Base-by-base conservation (phyloP, 257 asterid species). In the Przewalskia tangutica region DNA sequence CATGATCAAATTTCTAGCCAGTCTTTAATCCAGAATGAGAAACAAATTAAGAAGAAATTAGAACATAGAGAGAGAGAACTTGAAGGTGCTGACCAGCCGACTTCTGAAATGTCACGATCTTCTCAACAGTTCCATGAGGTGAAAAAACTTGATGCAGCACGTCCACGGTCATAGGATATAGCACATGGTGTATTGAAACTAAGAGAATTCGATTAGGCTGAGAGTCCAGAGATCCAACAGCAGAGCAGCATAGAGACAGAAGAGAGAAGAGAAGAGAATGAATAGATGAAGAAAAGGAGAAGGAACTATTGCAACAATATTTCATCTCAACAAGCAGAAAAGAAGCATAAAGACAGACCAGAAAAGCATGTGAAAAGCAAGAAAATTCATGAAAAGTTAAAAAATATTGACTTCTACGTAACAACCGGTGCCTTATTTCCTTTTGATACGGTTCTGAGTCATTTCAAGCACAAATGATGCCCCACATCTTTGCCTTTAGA, bases 101-200 rank as follows among this genome's bases (percentile, higher is more conserved):
- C 94, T 96, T 94, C 97, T 96, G 99, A 94, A 94, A 96, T 16
- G 98, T 96, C 93, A 96, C 99, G 90, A 96, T 92, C 98, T 96
- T 96, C 97, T 96, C 99, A 82, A 96, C 97, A 84, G 86, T 87
- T 89, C 99, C 99, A 88, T 96, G 97, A 82, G 98, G 99, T 86
- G 97, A 94, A 90, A 96, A 94, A 67, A 96, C 99, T 93, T 96
- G 99, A 91, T 94, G 99, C 97, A 96, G 98, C 94, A 96, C 99
- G 84, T 96, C 99, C 97, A 94, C 98, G 82, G 99, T 96, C 84
- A 96, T 96, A 88, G 98, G 99, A 86, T 96, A 96, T 86, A 96
- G 93, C 98, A 96, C 91, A 91, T 96, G 99, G 89, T 96, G 99
- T 88, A 96, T 91, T 80, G 99, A 92, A 89, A 92, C 95, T 92